A percentile compares a stretch with the other conserved stretches of the same genome.
phyloP scores from a whole-genome alignment of 2,329 filamentous ascomycete species.

The Penicillium sp. region DNA sequence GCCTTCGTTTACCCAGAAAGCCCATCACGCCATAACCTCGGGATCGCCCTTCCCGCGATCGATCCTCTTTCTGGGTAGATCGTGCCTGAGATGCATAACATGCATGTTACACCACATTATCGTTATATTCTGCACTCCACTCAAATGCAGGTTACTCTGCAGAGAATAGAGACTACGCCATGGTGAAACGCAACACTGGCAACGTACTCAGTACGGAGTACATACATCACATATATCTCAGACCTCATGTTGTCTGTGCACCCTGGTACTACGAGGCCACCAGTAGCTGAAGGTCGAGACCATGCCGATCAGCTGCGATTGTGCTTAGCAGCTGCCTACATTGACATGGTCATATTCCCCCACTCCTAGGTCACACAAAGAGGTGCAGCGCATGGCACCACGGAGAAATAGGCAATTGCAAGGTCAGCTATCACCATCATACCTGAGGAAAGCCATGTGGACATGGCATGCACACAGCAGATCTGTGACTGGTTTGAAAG shows the following conservation, averaged over 20 bases:
- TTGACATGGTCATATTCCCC: not conserved
- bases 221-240: not conserved
- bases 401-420: not conserved
- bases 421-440: not conserved
- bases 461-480: conserved; percentile 1
- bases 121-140: not conserved
- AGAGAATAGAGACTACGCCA: not conserved
- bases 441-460: conserved; percentile 6
- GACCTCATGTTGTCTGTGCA: not conserved
- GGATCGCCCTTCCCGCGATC: conserved; percentile 22
- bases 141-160: not conserved
- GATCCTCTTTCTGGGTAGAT: conserved; percentile 9
- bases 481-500: not conserved
- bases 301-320: not conserved
- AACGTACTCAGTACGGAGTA: too few species aligned
- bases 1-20: conserved; percentile 14
- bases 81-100: conserved; percentile 17
- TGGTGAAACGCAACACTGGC: not conserved
- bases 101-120: conserved; percentile 10
- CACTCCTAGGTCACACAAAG: not conserved
- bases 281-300: not conserved
- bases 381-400: not conserved
- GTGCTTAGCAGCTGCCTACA: not conserved
- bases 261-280: not conserved
- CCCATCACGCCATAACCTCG: conserved; percentile 23